Percentiles rank a stretch among this genome's conserved stretches.
phyloP scores from a whole-genome alignment of 768 basidiomycete species.

The Hydnum rufescens region DNA sequence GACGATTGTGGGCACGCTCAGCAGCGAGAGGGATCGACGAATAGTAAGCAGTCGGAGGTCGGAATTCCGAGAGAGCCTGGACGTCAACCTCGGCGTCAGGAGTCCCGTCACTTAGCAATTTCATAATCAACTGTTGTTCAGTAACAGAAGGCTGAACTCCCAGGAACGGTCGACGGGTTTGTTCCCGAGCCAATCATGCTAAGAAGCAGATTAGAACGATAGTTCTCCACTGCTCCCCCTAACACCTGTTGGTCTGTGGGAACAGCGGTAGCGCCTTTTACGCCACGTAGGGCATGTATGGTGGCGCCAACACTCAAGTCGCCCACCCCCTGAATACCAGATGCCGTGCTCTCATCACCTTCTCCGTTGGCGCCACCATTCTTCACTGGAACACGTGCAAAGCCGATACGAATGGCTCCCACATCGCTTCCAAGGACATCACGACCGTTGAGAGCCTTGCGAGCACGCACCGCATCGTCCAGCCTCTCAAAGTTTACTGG shows the following conservation, averaged over 20 bases:
- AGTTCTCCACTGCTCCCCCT: constrained; percentile 84
- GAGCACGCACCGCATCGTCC: constrained; percentile 88
- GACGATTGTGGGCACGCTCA: constrained; percentile 64
- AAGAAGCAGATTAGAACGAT: constrained; percentile 73
- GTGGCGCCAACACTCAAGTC: constrained; percentile 74
- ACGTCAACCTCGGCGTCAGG: constrained; percentile 70
- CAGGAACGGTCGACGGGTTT: constrained; percentile 32
- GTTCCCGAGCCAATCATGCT: constrained; percentile 70
- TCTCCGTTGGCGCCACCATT: constrained; percentile 38
- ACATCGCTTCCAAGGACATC: constrained; percentile 94
- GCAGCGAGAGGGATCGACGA: constrained; percentile 82
- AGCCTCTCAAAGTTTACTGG: constrained; percentile 91
- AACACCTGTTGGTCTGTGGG: constrained; percentile 88
- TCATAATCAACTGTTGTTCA: constrained; percentile 95
- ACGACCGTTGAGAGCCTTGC: constrained; percentile 87
- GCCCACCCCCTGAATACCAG: constrained; percentile 62
- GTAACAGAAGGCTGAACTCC: constrained; percentile 51
- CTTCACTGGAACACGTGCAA: constrained; percentile 90
- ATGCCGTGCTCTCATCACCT: constrained; percentile 23
- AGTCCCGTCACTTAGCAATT: constrained; percentile 63
- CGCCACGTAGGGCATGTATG: constrained; percentile 66
- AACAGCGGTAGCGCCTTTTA: constrained; percentile 83
- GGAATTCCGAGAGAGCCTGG: constrained; percentile 69
- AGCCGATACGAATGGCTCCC: constrained; percentile 91
- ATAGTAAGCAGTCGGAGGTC: constrained; percentile 89